phyloP scores from a whole-genome alignment of 257 asterid species.

The Asclepias syriaca region DNA sequence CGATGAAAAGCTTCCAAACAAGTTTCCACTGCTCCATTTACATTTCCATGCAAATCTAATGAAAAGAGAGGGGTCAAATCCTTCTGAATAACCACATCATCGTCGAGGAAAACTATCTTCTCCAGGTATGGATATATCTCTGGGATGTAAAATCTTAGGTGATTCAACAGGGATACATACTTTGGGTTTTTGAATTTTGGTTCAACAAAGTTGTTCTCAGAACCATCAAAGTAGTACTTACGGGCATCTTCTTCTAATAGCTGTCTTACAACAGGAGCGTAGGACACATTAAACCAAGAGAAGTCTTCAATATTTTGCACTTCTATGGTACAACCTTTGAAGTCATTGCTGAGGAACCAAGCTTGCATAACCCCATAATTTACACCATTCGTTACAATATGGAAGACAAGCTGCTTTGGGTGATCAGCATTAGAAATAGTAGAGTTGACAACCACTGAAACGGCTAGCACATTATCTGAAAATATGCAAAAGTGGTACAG shows the following conservation, averaged over 20 bases:
- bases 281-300: slow-evolving; percentile 66
- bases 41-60: slow-evolving; percentile 79
- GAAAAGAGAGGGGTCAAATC: slow-evolving; percentile 77
- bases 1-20: slow-evolving; percentile 87
- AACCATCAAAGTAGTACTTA: slow-evolving; percentile 39
- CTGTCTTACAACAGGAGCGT: slow-evolving; percentile 59
- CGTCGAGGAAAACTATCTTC: slow-evolving; percentile 80
- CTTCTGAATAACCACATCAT: slow-evolving; percentile 79
- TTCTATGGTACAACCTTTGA: slow-evolving; percentile 65
- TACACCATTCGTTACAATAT: slow-evolving; percentile 62
- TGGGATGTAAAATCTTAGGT: slow-evolving; percentile 81
- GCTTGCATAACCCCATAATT: slow-evolving; percentile 79
- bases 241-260: slow-evolving; percentile 27
- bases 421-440: slow-evolving; percentile 74
- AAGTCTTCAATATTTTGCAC: slow-evolving; percentile 68
- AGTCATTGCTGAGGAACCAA: slow-evolving; percentile 72
- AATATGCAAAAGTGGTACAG: slow-evolving; percentile 82
- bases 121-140: slow-evolving; percentile 78
- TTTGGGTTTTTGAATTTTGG: slow-evolving; percentile 57
- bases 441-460: slow-evolving; percentile 73
- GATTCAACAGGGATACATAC: slow-evolving; percentile 54
- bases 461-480: slow-evolving; percentile 79
- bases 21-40: slow-evolving; percentile 91
- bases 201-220: slow-evolving; percentile 31
- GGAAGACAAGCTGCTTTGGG: slow-evolving; percentile 82